Base-by-base conservation (phyloP, 2,329 filamentous ascomycete genomes). In the Ophiostoma sp. region DNA sequence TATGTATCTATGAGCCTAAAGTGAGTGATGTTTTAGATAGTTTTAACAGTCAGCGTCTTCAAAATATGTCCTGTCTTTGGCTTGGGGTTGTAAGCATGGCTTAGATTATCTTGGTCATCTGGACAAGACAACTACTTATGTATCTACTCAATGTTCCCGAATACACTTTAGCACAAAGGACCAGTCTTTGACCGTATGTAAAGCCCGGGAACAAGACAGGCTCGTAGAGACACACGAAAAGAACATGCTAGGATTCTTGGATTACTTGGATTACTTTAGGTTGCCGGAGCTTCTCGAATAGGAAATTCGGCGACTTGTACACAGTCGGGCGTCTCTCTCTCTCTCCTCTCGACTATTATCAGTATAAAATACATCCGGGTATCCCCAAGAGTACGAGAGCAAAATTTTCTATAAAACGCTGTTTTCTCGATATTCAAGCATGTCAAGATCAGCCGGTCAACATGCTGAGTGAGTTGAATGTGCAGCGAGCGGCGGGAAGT, bases 281-380 rank as follows among this genome's bases (percentile, higher is more conserved):
- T 36, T 36, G 6, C n/a, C 62, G 62, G 62, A 65, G 35, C 36
- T 65, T 39, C 62, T 65, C 35, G 13, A 65, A 65, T 23, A 39
- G 62, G 62, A 15, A 65, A 39, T 27, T 33, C 35, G 33, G 35
- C 10, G 62, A 65, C 52, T 57, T 57, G 52, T 27, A 57, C 52
- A 27, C 17, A 48, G 44, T 6, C 17, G 17, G 39, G 39, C 13
- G 39, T 11, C 39, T 39, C 27, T 31, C 27, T 31, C 27, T 31
- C 27, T 31, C 27, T 48, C 44, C 20, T 20, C 13, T 44, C 41
- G 41, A 15, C 44, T 3, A 57, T 4, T 7, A 52, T 20, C 17
- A 4, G 20, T 23, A 52, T 23, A 23, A 8, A 52, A 20, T 2
- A 52, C n/a, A n/a, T 20, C 48, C n/a, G 3, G 3, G 52, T 57